These are phyloP conservation scores for Pyronema omphalodes DNA, from an alignment of 495 filamentous ascomycete species.

Conservation along the genomic window DNA sequence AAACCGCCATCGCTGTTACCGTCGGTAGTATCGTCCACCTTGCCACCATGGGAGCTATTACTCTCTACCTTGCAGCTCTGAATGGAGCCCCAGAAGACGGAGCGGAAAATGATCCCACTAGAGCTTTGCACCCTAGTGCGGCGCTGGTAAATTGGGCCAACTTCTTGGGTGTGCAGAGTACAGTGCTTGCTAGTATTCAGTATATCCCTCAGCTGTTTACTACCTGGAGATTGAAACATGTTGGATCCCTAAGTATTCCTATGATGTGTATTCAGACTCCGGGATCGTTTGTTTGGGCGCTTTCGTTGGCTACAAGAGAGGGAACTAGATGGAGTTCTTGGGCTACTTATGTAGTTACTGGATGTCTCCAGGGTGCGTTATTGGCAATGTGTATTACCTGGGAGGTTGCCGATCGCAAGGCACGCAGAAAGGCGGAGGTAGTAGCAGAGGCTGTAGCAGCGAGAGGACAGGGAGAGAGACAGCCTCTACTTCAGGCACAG, in stretches of 20 bases:
- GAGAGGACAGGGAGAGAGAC: background rate
- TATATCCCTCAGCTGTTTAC: constrained; percentile 91
- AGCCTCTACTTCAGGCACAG: background rate
- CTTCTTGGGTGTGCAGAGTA: constrained; percentile 56
- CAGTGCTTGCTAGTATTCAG: constrained; percentile 66
- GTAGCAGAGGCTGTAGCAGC: constrained; percentile 10
- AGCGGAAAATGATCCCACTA: background rate
- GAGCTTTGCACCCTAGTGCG: constrained; percentile 38
- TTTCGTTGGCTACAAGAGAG: constrained; percentile 60
- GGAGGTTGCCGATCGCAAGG: constrained; percentile 32
- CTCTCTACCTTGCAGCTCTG: constrained; percentile 25
- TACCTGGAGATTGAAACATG: constrained; percentile 63
- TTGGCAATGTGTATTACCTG: constrained; percentile 66
- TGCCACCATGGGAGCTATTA: constrained; percentile 40
- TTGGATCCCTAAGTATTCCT: constrained; percentile 77
- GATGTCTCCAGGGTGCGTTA: constrained; percentile 65
- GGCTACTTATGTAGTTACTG: constrained; percentile 74
- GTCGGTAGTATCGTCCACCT: constrained; percentile 51
- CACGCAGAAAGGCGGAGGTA: constrained; percentile 4
- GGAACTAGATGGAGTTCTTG: constrained; percentile 91
- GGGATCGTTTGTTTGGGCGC: constrained; percentile 73
- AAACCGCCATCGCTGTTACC: constrained; percentile 55
- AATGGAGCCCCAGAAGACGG: background rate
- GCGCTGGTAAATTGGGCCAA: constrained; percentile 61
- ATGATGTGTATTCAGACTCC: constrained; percentile 99